Base-by-base conservation (phyloP, 75 land plant genomes). In the Sequoia sempervirens region DNA sequence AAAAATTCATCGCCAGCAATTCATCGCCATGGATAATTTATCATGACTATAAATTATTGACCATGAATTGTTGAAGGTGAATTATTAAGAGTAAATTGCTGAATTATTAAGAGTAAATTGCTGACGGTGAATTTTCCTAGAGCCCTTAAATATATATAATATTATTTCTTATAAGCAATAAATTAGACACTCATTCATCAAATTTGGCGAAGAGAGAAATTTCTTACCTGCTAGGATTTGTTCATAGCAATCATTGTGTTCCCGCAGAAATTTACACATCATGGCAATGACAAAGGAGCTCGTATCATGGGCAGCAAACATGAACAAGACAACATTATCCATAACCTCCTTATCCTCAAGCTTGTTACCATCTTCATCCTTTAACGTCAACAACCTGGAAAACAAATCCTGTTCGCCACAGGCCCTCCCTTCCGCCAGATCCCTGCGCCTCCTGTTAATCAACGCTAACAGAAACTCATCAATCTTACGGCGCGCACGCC, bases 271-370 rank as follows among this genome's bases (percentile, higher is more conserved):
- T 37, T 68, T 87, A 53, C 81, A 87, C 32, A 84, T 84, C 85
- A 88, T 86, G 76, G 88, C 78, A 53, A 87, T 83, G 76, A 86
- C 87, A 20, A 80, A 84, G 23, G 91, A 82, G 28, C 89, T 87
- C 0, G 91, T 90, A 40, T 88, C 91, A 86, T 86, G 87, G 13
- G 87, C 91, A 43, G 89, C 91, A 82, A 90, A 90, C 12, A 90
- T 85, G 1, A 90, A 78, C 84, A 90, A 80, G 23, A 88, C 86
- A 14, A 84, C 52, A 40, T 90, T 88, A 75, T 90, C 91, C 30
- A 86, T 75, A 0, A 90, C 89, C 47, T 87, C 91, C 81, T 66
- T 82, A 53, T 90, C 91, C 4, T 23, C 86, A 18, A 90, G 84
- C 68, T 84, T 46, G 45, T 46, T 79, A 28, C 80, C 89, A 10